Evolutionary conservation across 306 rosid species (phyloP).

Genomic region (Medicago lupulina): DNA sequence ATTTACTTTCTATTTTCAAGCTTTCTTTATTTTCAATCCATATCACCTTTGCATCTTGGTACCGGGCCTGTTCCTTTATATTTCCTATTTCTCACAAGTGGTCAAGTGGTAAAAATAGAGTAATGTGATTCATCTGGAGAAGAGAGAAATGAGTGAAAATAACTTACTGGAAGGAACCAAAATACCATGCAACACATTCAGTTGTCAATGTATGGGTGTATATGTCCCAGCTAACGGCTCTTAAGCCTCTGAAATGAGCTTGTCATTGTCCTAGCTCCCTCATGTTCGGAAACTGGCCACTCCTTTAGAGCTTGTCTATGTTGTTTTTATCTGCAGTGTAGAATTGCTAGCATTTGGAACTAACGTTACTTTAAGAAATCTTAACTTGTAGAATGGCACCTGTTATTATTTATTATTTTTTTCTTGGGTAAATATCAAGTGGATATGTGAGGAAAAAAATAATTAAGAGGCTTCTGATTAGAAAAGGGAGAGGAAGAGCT

Average conservation of each 20-base stretch:
- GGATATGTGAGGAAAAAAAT: background rate
- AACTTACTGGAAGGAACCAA: background rate
- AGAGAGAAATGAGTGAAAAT: background rate
- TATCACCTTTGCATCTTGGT: background rate
- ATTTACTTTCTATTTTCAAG: background rate
- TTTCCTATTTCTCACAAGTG: background rate
- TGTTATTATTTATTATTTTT: background rate
- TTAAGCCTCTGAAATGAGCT: background rate
- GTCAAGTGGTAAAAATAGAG: background rate
- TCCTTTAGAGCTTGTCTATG: constrained; percentile 5
- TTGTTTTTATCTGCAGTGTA: background rate
- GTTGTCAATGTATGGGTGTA: background rate
- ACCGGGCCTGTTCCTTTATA: background rate
- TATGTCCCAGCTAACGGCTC: background rate
- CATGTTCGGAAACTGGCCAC: background rate
- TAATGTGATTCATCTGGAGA: background rate
- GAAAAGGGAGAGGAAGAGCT: background rate
- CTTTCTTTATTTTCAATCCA: background rate
- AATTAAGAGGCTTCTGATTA: background rate
- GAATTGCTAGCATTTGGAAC: constrained; percentile 24
- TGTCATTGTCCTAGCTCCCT: constrained; percentile 2
- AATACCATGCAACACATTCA: background rate
- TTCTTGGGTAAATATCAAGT: background rate
- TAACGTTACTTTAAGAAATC: background rate
- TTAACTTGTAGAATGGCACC: background rate